Evolutionary conservation across 768 basidiomycete genomes (phyloP).

Genomic region (Xerocomellus chrysenteron): DNA sequence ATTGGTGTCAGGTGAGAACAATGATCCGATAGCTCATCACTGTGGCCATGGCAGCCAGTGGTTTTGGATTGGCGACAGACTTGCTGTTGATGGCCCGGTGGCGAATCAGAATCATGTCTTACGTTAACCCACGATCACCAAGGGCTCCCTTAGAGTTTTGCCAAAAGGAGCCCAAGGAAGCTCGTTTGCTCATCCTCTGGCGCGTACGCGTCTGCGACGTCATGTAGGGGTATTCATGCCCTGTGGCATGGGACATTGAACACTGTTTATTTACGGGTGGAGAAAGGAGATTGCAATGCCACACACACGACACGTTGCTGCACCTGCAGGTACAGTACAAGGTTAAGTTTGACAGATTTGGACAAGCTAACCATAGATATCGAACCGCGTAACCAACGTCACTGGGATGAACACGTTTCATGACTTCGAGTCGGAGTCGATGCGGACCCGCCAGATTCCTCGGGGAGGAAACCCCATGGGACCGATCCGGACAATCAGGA

Average conservation of each 20-base stretch:
- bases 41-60: slow-evolving; percentile 1
- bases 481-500: neutral
- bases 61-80: neutral
- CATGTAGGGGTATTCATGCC: neutral
- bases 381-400: neutral
- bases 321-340: slow-evolving; percentile 10
- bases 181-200: neutral
- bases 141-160: neutral
- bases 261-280: neutral
- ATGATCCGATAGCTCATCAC: neutral
- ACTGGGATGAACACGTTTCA: neutral
- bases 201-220: neutral
- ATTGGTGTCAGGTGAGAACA: neutral
- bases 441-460: neutral
- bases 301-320: neutral
- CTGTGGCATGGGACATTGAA: neutral
- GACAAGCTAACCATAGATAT: slow-evolving; percentile 8
- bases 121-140: neutral
- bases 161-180: slow-evolving; percentile 3
- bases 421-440: slow-evolving; percentile 10
- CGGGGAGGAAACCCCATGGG: neutral
- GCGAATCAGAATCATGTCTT: neutral
- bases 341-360: slow-evolving; percentile 22
- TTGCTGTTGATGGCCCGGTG: neutral
- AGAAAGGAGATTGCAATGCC: neutral